Base-by-base conservation (phyloP, 805 yeast species). In the Wickerhamomyces xylosicus region DNA sequence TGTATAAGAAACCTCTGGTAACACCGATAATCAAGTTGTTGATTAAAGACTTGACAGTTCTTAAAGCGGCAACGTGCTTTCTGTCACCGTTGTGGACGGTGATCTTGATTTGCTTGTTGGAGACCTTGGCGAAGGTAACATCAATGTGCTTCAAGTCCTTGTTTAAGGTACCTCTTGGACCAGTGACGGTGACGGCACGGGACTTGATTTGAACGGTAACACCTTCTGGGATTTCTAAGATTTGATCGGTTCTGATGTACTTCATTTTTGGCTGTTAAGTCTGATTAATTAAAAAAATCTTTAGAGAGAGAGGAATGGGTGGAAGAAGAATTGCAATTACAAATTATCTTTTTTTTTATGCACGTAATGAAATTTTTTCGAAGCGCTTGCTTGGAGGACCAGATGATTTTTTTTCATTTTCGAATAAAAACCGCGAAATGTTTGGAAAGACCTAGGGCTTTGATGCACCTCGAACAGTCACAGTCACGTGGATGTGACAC, bases 21-120 rank as follows among this genome's bases (percentile, higher is more conserved):
- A 92, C 98, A 84, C 99, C 99, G 56, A 84, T 85, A 72, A 92
- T 69, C 79, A 92, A 71, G 85, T 92, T 92, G 65, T 85, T 65
- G 61, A 92, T 77, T 66, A 92, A 74, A 53, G 97, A 85, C 75
- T 86, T 89, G 69, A 92, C 97, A 49, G 98, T 90, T 79, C 97
- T 89, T 68, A 92, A 77, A 64, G 96, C 84, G 67, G 99, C 99
- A 68, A 92, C 97, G 74, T 92, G 98, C 83, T 90, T 90, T 80
- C 97, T 85, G 84, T 86, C 95, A 75, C 97, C 98, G 68, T 90
- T 86, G 82, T 84, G 94, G 56, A 92, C 96, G 57, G 87, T 75
- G 66, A 92, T 77, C 73, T 82, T 84, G 72, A 92, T 74, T 59
- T 74, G 77, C 52, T 63, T 72, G 72, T 76, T 71, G 63, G 69